Base-by-base conservation (phyloP, 1,284 basidiomycete genomes). In the Mycosarcoma mackinlayi region DNA sequence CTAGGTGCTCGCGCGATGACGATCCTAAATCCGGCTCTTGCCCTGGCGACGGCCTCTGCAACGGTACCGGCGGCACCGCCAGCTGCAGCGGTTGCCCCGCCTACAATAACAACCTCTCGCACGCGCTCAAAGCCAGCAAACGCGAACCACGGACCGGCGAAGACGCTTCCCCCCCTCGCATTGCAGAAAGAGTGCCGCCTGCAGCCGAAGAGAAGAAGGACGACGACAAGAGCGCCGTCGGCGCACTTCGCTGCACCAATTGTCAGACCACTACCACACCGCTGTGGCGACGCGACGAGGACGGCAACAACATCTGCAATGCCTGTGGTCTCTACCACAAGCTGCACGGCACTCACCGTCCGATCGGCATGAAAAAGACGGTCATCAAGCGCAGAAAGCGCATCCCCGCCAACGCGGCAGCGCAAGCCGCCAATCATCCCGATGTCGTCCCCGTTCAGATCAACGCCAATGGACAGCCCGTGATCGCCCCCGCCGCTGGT, bases 301-400 rank as follows among this genome's bases (percentile, higher is more conserved):
- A 93, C 81, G 92, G 92, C 55, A 92, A 92, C 85, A 92, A 92
- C 1, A 91, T 93, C 45, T 93, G 92, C 86, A 93, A 93, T 77
- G 92, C 91, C 86, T 93, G 84, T 52, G 52, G 67, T 51, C 88
- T 98, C 6, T 98, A 98, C 85, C 94, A 94, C 87, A 98, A 98
- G 85, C 87, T 98, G 11, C 95, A 98, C 86, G 93, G 94, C 57
- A 93, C 92, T 1, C 94, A 97, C 77, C 89, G 95, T 39, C 95
- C 95, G 30, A 95, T 95, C 67, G 93, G 93, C 58, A 94, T 98
- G 93, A 97, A 96, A 85, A 97, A 98, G 86, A 92, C 92, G 3
- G 93, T 97, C 76, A 98, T 98, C 87, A 98, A 98, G 86, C 89
- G 95, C 33, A 87, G 95, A 67, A 98, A 98, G 85, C 90, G 95